These are phyloP conservation scores for Tilletia horrida DNA, from an alignment of 1,284 basidiomycete genomes.

Conservation along the genomic window DNA sequence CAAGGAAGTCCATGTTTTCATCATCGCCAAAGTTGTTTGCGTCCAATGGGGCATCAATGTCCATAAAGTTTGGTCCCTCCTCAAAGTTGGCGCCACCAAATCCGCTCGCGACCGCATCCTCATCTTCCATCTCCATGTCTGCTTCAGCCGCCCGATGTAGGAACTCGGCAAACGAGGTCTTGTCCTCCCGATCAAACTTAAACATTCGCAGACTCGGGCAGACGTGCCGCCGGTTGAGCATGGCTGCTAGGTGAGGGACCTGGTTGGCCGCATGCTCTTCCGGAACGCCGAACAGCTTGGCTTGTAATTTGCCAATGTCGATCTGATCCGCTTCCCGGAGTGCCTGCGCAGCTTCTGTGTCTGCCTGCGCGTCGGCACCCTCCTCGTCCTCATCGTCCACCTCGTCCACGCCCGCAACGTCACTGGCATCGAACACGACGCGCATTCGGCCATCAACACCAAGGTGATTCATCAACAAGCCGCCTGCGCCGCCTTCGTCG, in stretches of 20 bases:
- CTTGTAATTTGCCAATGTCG: conserved; percentile 38
- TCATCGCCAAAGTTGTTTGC: conserved; percentile 2
- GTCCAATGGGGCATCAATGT: neutral
- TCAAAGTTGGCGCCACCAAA: neutral
- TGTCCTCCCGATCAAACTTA: conserved; percentile 43
- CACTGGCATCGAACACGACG: conserved; percentile 94
- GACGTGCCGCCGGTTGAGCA: conserved; percentile 37
- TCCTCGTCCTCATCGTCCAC: conserved; percentile 19
- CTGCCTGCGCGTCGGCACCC: conserved; percentile 19
- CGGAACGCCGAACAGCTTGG: conserved; percentile 32
- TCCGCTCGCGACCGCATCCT: conserved; percentile 26
- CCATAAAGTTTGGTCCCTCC: neutral
- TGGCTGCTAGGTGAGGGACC: conserved; percentile 22
- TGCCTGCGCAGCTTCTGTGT: neutral
- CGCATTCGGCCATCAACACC: conserved; percentile 78
- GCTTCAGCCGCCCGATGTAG: conserved; percentile 25
- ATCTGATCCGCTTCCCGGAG: conserved; percentile 18
- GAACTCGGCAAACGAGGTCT: conserved; percentile 31
- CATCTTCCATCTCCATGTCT: conserved; percentile 57
- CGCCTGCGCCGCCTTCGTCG: conserved; percentile 94
- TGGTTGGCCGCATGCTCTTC: conserved; percentile 23
- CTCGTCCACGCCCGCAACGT: conserved; percentile 73
- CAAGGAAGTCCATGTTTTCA: neutral
- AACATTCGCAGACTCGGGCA: conserved; percentile 46
- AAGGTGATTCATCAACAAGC: conserved; percentile 58